phyloP scores from a whole-genome alignment of 371 early-diverging fungal species.

The Mortierella sp. region DNA sequence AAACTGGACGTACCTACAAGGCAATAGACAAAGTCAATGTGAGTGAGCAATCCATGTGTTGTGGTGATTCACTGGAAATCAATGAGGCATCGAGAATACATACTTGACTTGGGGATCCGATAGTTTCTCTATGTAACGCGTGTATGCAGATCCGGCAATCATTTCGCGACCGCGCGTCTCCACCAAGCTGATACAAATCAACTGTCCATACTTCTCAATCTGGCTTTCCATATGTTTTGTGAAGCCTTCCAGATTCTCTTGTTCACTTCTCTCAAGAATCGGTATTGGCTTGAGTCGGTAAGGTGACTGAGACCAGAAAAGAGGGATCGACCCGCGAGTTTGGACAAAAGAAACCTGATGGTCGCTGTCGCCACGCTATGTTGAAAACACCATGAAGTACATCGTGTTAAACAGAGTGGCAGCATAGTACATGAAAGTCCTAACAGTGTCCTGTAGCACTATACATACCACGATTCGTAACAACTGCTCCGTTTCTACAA shows the following conservation, averaged over 20 bases:
- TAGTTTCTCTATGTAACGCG: constrained; percentile 49
- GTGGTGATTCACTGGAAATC: too few species aligned
- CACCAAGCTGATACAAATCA: constrained; percentile 89
- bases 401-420: too few species aligned
- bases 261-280: constrained; percentile 63
- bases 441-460: too few species aligned
- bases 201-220: constrained; percentile 77
- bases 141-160: constrained; percentile 85
- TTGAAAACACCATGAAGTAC: constrained; percentile 1
- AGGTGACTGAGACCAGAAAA: constrained; percentile 79
- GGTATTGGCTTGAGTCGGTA: constrained; percentile 76
- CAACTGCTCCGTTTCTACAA: constrained; percentile 98
- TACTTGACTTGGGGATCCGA: constrained; percentile 62
- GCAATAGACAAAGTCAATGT: too few species aligned
- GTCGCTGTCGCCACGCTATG: constrained; percentile 57
- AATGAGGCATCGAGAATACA: background rate
- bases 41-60: too few species aligned
- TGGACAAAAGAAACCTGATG: constrained; percentile 75
- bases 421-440: background rate
- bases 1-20: constrained; percentile 85
- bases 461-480: constrained; percentile 37
- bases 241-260: constrained; percentile 66
- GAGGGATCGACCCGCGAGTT: constrained; percentile 70
- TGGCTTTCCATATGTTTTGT: constrained; percentile 81
- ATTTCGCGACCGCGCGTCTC: constrained; percentile 92